Conservation (phyloP, 2,329 filamentous ascomycete species). For the Epichloe scottii region DNA sequence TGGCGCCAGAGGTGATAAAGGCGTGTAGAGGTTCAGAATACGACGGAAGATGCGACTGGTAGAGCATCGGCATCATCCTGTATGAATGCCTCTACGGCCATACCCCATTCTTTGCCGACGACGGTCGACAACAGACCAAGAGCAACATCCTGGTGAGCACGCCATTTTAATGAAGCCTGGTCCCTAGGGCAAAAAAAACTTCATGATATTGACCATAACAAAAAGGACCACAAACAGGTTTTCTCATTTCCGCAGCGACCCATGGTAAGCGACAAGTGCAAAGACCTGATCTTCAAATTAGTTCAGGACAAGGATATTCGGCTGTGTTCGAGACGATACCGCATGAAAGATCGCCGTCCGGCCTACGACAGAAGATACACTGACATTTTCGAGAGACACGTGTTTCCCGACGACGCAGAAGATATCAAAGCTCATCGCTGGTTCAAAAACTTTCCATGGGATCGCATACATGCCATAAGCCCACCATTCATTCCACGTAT, state of each 20-base stretch:
- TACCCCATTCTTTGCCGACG: conserved; percentile 77
- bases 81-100: conserved; percentile 90
- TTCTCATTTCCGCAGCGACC: conserved; percentile 60
- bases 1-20: conserved; percentile 89
- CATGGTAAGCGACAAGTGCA: conserved; percentile 54
- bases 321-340: conserved; percentile 65
- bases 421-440: conserved; percentile 85
- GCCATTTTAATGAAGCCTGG: too few relatives aligned
- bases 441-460: conserved; percentile 72
- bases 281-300: conserved; percentile 62
- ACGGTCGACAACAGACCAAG: conserved; percentile 70
- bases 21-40: conserved; percentile 35
- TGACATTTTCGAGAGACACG: conserved; percentile 39
- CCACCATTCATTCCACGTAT: conserved; percentile 77
- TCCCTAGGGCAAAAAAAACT: too few relatives aligned
- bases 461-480: conserved; percentile 52
- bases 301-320: conserved; percentile 64
- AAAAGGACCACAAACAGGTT: conserved; percentile 55
- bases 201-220: background rate
- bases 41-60: conserved; percentile 92
- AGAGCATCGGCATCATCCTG: conserved; percentile 88
- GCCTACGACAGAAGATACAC: conserved; percentile 10
- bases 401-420: conserved; percentile 72
- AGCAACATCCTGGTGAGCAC: conserved; percentile 61
- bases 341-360: conserved; percentile 43